These are phyloP conservation scores for Calophaca sinica DNA, from an alignment of 306 rosid genomes.

Conservation along the genomic window DNA sequence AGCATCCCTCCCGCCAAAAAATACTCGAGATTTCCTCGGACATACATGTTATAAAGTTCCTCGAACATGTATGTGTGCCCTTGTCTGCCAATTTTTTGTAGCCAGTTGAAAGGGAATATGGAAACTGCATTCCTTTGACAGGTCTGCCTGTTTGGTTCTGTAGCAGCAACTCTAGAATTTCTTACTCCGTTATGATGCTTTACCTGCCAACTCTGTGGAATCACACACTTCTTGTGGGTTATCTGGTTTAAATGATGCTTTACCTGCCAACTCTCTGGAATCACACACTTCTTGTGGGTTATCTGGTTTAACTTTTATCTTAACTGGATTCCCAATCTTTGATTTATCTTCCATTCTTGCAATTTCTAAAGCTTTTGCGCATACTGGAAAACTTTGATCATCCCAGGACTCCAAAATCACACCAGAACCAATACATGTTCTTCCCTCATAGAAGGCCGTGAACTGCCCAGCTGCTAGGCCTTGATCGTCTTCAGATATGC, in stretches of 20 bases:
- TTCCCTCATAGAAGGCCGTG: constrained; percentile 84
- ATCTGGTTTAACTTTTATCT: constrained; percentile 82
- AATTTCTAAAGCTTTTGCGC: constrained; percentile 75
- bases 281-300: constrained; percentile 35
- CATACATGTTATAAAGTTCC: neutral
- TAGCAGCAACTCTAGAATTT: constrained; percentile 43
- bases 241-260: constrained; percentile 79
- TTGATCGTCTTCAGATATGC: constrained; percentile 80
- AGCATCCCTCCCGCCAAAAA: constrained; percentile 24
- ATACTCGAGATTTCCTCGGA: neutral
- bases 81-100: constrained; percentile 48
- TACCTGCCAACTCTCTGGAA: constrained; percentile 62
- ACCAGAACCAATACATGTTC: constrained; percentile 86
- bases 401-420: constrained; percentile 92
- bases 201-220: constrained; percentile 44
- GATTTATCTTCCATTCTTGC: constrained; percentile 85
- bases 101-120: constrained; percentile 46
- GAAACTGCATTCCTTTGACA: constrained; percentile 34
- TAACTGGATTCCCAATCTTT: constrained; percentile 87
- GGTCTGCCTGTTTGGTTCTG: constrained; percentile 38
- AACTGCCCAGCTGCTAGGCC: constrained; percentile 98
- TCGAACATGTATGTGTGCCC: constrained; percentile 37
- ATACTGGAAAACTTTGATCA: constrained; percentile 85
- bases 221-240: constrained; percentile 35
- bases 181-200: constrained; percentile 34